Evolutionary conservation across 2,329 filamentous ascomycete genomes (phyloP).

Genomic region (Monosporascus sp.): DNA sequence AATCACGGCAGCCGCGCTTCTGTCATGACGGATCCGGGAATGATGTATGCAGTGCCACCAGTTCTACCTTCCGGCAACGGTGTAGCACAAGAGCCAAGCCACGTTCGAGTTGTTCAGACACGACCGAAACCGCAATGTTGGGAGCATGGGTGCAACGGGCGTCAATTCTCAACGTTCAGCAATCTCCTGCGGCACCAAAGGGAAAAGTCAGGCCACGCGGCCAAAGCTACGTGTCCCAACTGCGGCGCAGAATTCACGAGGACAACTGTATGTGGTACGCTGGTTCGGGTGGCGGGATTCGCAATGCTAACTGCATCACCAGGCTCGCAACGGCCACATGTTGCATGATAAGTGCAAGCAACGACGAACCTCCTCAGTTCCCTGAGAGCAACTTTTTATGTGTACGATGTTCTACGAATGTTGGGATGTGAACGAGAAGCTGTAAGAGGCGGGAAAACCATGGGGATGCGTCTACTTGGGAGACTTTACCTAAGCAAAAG

Average conservation of each 20-base stretch:
- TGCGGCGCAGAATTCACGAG: slow-evolving; percentile 92
- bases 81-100: slow-evolving; percentile 33
- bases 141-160: slow-evolving; percentile 94
- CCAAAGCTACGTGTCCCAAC: slow-evolving; percentile 83
- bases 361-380: slow-evolving; percentile 40
- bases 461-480: background rate
- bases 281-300: background rate
- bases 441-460: background rate
- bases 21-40: slow-evolving; percentile 33
- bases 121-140: slow-evolving; percentile 93
- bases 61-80: slow-evolving; percentile 30
- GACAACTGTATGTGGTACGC: slow-evolving; percentile 44
- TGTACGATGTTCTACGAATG: slow-evolving; percentile 9
- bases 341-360: slow-evolving; percentile 90
- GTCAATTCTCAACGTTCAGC: slow-evolving; percentile 94
- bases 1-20: slow-evolving; percentile 31
- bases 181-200: slow-evolving; percentile 88
- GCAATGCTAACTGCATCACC: slow-evolving; percentile 30
- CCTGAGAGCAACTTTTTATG: slow-evolving; percentile 4
- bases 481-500: background rate
- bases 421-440: slow-evolving; percentile 4
- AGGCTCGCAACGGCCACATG: slow-evolving; percentile 78
- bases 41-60: slow-evolving; percentile 39
- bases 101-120: slow-evolving; percentile 66
- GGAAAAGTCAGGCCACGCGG: slow-evolving; percentile 86